Conservation (phyloP, 257 asterid species). For the Solanum neorickii region DNA sequence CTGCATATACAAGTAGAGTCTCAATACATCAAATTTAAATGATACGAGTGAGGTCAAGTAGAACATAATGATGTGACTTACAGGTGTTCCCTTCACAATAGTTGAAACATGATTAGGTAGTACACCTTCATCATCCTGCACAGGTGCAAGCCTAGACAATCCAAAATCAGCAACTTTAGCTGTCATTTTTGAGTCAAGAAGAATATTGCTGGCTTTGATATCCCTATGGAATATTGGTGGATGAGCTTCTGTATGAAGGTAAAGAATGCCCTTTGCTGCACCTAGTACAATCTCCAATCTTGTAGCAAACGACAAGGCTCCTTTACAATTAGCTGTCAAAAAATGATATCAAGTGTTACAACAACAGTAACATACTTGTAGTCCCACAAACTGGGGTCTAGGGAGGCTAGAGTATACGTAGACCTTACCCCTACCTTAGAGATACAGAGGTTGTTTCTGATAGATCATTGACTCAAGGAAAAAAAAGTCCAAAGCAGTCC, state of each 20-base stretch:
- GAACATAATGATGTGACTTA: constrained; percentile 15
- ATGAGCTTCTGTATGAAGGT: constrained; percentile 90
- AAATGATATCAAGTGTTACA: neutral
- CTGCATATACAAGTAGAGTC: constrained; percentile 23
- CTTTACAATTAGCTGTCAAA: constrained; percentile 33
- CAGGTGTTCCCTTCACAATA: constrained; percentile 87
- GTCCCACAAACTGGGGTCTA: neutral
- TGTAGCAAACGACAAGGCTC: constrained; percentile 40
- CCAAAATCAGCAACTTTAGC: constrained; percentile 96
- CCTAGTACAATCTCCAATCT: constrained; percentile 60
- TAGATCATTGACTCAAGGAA: fast-evolving
- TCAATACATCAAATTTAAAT: neutral
- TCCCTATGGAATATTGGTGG: constrained; percentile 94
- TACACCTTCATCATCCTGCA: constrained; percentile 39
- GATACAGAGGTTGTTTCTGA: neutral
- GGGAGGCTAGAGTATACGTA: neutral
- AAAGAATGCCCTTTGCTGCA: constrained; percentile 72
- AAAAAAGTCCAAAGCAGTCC: neutral
- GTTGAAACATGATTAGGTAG: constrained; percentile 54
- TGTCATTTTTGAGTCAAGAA: constrained; percentile 56
- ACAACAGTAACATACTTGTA: neutral
- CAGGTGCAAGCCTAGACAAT: constrained; percentile 82
- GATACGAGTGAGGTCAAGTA: neutral
- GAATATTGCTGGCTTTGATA: constrained; percentile 78
- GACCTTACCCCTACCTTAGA: neutral